These are phyloP conservation scores for Linum lewisii DNA, from an alignment of 345 rosid species.

Conservation along the genomic window DNA sequence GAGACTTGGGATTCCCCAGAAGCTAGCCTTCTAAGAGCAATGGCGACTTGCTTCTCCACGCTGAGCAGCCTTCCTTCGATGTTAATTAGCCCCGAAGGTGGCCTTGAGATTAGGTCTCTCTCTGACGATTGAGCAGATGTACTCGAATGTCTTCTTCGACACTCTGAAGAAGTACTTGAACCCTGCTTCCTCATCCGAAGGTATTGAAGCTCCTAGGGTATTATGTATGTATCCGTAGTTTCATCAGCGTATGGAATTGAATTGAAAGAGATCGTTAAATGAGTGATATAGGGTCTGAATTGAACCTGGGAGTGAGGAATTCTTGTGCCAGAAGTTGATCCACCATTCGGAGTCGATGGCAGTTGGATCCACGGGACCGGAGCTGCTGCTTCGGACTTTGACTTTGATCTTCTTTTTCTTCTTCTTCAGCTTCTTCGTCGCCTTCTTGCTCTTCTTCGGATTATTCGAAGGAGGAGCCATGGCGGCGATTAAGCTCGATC, in stretches of 20 bases:
- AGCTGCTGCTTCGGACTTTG: slow-evolving; percentile 22
- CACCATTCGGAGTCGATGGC: slow-evolving; percentile 87
- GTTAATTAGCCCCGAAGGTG: slow-evolving; percentile 91
- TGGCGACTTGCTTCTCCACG: slow-evolving; percentile 95
- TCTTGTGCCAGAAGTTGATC: slow-evolving; percentile 70
- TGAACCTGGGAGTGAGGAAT: slow-evolving; percentile 56
- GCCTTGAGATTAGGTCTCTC: slow-evolving; percentile 85
- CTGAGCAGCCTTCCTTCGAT: slow-evolving; percentile 95
- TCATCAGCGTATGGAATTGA: not conserved
- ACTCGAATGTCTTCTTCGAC: slow-evolving; percentile 70
- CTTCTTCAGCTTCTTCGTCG: slow-evolving; percentile 39
- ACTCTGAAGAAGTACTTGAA: slow-evolving; percentile 86
- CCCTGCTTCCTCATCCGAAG: slow-evolving; percentile 66
- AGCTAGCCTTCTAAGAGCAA: slow-evolving; percentile 76
- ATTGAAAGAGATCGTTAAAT: not conserved
- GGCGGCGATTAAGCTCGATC: not conserved
- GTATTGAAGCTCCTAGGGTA: slow-evolving; percentile 30
- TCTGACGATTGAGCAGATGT: slow-evolving; percentile 78
- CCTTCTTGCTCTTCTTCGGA: slow-evolving; percentile 39
- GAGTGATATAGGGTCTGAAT: not conserved
- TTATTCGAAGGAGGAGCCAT: slow-evolving; percentile 39
- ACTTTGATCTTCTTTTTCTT: slow-evolving; percentile 30
- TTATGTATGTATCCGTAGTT: not conserved
- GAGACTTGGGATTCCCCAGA: slow-evolving; percentile 98
- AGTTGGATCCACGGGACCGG: slow-evolving; percentile 52